These are phyloP conservation scores for Earliella scabrosa DNA, from an alignment of 1,284 basidiomycete species.

Conservation along the genomic window DNA sequence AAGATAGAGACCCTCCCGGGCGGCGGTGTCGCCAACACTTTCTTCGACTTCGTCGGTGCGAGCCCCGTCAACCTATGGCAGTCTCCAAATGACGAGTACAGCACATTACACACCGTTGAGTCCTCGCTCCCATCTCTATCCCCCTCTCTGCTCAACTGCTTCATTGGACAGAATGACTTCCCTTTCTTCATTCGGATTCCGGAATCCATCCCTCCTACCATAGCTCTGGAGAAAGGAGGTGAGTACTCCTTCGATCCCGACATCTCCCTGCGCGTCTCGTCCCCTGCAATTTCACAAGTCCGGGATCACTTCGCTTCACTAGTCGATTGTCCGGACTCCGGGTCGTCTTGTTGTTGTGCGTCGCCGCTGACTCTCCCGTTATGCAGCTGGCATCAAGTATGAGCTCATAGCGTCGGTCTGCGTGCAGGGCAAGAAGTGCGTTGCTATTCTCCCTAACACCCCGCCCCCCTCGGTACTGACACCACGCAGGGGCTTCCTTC, in stretches of 20 bases:
- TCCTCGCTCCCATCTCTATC: slow-evolving; percentile 12
- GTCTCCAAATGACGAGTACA: slow-evolving; percentile 69
- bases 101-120: slow-evolving; percentile 67
- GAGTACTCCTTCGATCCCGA: slow-evolving; percentile 19
- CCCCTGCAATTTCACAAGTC: not conserved
- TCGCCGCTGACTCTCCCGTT: too few relatives aligned
- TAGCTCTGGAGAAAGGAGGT: slow-evolving; percentile 76
- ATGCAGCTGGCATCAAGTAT: slow-evolving; percentile 76
- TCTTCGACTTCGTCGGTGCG: slow-evolving; percentile 73
- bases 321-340: too few relatives aligned
- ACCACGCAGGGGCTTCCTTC: slow-evolving; percentile 67
- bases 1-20: slow-evolving; percentile 84
- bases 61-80: slow-evolving; percentile 76
- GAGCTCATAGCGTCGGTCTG: slow-evolving; percentile 86
- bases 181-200: slow-evolving; percentile 87
- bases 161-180: slow-evolving; percentile 60
- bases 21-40: slow-evolving; percentile 68
- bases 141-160: not conserved
- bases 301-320: too few relatives aligned
- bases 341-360: too few relatives aligned
- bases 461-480: not conserved
- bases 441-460: slow-evolving; percentile 3
- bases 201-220: slow-evolving; percentile 81
- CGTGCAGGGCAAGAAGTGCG: slow-evolving; percentile 80
- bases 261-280: not conserved